Evolutionary conservation across 2,329 filamentous ascomycete genomes (phyloP).

Genomic region (Botrytis elliptica): DNA sequence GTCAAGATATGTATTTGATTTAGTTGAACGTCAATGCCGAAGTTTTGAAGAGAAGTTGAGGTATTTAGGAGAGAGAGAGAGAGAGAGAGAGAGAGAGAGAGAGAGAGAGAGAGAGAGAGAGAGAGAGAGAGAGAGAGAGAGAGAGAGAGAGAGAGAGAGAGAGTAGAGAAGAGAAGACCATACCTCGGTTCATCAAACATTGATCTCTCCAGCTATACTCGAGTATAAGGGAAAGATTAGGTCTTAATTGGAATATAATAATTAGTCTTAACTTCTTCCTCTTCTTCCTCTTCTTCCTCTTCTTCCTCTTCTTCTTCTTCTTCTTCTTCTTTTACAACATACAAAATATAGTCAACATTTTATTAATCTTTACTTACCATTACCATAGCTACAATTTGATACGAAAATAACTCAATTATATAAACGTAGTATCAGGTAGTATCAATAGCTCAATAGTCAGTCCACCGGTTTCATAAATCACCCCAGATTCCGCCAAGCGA

Average conservation of each 20-base stretch:
- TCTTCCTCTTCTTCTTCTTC: background rate
- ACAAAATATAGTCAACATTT: background rate
- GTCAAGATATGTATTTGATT: background rate
- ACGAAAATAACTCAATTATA: background rate
- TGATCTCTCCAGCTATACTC: background rate
- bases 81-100: background rate
- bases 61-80: background rate
- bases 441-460: too few species aligned
- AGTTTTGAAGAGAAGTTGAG: background rate
- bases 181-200: background rate
- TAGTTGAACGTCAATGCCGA: background rate
- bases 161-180: background rate
- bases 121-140: background rate
- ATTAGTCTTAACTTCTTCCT: background rate
- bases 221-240: background rate
- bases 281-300: too few species aligned
- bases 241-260: background rate
- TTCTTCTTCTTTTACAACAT: background rate
- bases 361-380: background rate
- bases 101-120: background rate
- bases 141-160: background rate
- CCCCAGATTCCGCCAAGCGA: slow-evolving; percentile 23
- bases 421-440: background rate
- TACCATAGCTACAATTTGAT: background rate
- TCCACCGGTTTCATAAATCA: background rate